A percentile compares a stretch with the other conserved stretches of the same genome.
Conservation (phyloP, 768 basidiomycete species). For the Postia placenta region DNA sequence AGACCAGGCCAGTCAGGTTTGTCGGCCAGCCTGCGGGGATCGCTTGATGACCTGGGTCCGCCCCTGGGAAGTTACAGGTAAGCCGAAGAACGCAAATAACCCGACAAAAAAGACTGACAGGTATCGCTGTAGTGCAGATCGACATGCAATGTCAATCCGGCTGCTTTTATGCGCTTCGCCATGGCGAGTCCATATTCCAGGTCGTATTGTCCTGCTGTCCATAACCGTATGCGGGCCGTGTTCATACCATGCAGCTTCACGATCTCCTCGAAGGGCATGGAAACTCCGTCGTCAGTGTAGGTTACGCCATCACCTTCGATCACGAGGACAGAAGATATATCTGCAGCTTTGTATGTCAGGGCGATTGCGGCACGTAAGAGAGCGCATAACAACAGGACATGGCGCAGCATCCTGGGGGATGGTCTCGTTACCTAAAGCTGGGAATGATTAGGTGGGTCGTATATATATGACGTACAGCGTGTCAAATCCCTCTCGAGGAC, state of each 20-base stretch:
- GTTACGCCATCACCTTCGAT: conserved; percentile 42
- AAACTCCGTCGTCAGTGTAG: conserved; percentile 36
- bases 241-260: conserved; percentile 48
- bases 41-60: conserved; percentile 56
- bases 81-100: background rate
- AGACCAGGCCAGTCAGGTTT: conserved; percentile 43
- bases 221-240: conserved; percentile 52
- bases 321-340: conserved; percentile 48
- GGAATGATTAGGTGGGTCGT: too few relatives aligned
- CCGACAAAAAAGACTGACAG: conserved; percentile 29
- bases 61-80: conserved; percentile 35
- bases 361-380: conserved; percentile 1
- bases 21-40: conserved; percentile 55
- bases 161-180: conserved; percentile 49
- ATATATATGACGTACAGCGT: too few relatives aligned
- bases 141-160: conserved; percentile 48
- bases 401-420: background rate
- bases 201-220: conserved; percentile 58
- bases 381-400: background rate
- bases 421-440: too few relatives aligned
- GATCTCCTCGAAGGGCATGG: conserved; percentile 43
- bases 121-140: conserved; percentile 63
- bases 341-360: conserved; percentile 46
- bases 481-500: background rate
- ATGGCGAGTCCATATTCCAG: conserved; percentile 45